Conservation (phyloP, 148 eudicot species). For the Cornus controversa region DNA sequence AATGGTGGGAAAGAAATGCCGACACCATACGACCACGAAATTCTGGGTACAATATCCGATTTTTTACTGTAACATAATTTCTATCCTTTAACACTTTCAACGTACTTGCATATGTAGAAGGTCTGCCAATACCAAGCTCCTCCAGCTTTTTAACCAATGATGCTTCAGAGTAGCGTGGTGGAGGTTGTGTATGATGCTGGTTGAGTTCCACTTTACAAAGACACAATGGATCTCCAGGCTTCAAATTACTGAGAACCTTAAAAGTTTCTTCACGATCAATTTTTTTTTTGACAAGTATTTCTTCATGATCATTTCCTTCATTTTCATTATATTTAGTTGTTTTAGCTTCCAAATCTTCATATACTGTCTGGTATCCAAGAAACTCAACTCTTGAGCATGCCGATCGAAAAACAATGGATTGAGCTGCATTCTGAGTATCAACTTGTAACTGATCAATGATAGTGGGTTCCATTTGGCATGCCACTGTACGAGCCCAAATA, state of each 20-base stretch:
- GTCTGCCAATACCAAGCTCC: slow-evolving; percentile 98
- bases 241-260: slow-evolving; percentile 48
- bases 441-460: slow-evolving; percentile 62
- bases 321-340: slow-evolving; percentile 42
- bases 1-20: slow-evolving; percentile 79
- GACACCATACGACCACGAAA: slow-evolving; percentile 99
- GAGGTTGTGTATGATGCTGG: slow-evolving; percentile 80
- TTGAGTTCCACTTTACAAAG: slow-evolving; percentile 61
- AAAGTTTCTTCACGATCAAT: slow-evolving; percentile 43
- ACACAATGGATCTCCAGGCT: slow-evolving; percentile 47
- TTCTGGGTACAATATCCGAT: slow-evolving; percentile 66
- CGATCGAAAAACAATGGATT: slow-evolving; percentile 63
- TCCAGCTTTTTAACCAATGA: slow-evolving; percentile 85
- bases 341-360: slow-evolving; percentile 65
- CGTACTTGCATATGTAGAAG: slow-evolving; percentile 90
- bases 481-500: slow-evolving; percentile 93
- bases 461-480: slow-evolving; percentile 93
- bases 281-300: too few relatives aligned
- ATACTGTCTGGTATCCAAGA: slow-evolving; percentile 72
- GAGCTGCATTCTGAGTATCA: slow-evolving; percentile 55
- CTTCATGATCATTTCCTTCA: slow-evolving; percentile 44
- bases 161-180: slow-evolving; percentile 81
- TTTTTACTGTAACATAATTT: slow-evolving; percentile 73
- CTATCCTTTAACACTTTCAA: slow-evolving; percentile 86
- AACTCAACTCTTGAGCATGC: slow-evolving; percentile 63